Conservation (phyloP, 768 basidiomycete species). For the Sarcomyxa edulis region DNA sequence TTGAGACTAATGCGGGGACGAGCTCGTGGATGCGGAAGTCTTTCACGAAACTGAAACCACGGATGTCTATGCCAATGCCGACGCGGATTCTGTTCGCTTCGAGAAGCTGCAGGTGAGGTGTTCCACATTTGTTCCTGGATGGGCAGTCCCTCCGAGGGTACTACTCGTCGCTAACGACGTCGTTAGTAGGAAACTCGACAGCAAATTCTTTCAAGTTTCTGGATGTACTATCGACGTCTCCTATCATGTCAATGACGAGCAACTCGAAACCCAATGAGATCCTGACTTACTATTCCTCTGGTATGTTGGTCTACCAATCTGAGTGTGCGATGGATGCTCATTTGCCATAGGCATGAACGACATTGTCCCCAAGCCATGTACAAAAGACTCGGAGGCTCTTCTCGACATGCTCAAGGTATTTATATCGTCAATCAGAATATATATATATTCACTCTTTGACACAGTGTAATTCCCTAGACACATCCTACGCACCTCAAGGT, state of each 20-base stretch:
- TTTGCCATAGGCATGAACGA: slow-evolving; percentile 82
- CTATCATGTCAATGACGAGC: slow-evolving; percentile 98
- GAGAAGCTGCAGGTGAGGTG: slow-evolving; percentile 64
- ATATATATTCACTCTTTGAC: neutral
- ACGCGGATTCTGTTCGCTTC: slow-evolving; percentile 2
- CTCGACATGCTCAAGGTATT: slow-evolving; percentile 86
- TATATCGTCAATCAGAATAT: neutral
- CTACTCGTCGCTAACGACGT: slow-evolving; percentile 94
- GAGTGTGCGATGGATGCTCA: neutral
- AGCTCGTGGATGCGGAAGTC: slow-evolving; percentile 4
- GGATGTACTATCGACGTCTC: slow-evolving; percentile 91
- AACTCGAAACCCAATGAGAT: slow-evolving; percentile 92
- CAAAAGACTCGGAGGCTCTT: slow-evolving; percentile 84
- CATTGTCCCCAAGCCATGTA: slow-evolving; percentile 94
- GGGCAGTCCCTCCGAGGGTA: slow-evolving; percentile 89
- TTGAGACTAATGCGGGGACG: slow-evolving; percentile 1
- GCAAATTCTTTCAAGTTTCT: slow-evolving; percentile 93
- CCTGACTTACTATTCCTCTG: slow-evolving; percentile 83
- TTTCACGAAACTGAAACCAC: slow-evolving; percentile 9
- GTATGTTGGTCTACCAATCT: slow-evolving; percentile 20
- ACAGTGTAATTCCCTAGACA: slow-evolving; percentile 50
- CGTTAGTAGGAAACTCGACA: slow-evolving; percentile 81
- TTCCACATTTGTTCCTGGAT: slow-evolving; percentile 81
- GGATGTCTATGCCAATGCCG: slow-evolving; percentile 11
- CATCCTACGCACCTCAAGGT: slow-evolving; percentile 84